Evolutionary conservation across 163 green algal species (phyloP), one percentile per base, ranked within the genome.

Genomic region (Volvox carteri): DNA sequence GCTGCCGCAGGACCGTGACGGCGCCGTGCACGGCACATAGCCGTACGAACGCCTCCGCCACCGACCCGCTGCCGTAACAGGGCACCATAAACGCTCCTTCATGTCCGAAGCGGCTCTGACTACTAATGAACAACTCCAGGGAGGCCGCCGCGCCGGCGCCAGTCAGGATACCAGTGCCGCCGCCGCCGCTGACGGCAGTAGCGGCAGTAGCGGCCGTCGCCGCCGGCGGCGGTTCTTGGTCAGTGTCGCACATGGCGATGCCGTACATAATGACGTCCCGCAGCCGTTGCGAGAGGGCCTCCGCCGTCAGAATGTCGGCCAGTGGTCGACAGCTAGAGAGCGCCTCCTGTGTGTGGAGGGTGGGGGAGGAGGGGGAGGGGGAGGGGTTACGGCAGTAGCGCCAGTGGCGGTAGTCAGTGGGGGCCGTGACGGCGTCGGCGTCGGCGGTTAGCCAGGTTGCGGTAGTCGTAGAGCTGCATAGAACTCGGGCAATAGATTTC

Each of bases 31-130:
- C 92, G 1, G 92, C 92, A 23, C 70, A 84, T 23, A 91, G 84
- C 33, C 93, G 88, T 52, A 95, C 93, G 46, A 95, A 94, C 30
- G 91, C 93, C 78, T 95, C 93, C 41, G 90, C 46, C 56, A 95
- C 52, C 2, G 91, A 93, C 56, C 93, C 93, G 35, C 74, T 89
- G 42, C 93, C 93, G 42, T 92, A 94, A 58, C 84, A 86, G 5
- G 93, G 92, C 23, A 87, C 46, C 92, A 95, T 95, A 89, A 94
- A 94, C 5, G 92, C 92, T 6, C 79, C 85, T 7, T 60, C 70
- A 0, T 72, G 42, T 0, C 87, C 70, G 77, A 92, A 93, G 7
- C 84, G 56, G 18, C 60, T 76, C 42, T 78, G 44, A 25, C 78
- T 90, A 3, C 65, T 54, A 8, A 56, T 85, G 67, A 91, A 79